Evolutionary conservation across 2,329 filamentous ascomycete genomes (phyloP), one percentile per base, ranked within the genome.

Genomic region (Sodiomyces alkalinus): DNA sequence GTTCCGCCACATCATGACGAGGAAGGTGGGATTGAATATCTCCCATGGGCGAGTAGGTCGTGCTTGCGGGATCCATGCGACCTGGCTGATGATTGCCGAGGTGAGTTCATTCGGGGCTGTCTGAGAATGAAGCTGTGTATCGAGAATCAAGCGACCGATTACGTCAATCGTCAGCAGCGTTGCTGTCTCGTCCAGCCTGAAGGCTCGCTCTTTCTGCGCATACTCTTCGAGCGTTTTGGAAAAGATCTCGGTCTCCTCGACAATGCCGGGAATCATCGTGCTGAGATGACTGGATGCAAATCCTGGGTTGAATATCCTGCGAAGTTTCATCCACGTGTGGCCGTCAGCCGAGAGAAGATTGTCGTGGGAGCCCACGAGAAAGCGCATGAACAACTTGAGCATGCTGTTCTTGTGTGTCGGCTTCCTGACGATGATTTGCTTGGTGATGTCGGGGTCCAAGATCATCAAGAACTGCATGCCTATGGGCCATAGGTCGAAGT

Each of bases 101-200:
- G n/a, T n/a, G n/a, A n/a, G n/a, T n/a, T n/a, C n/a, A n/a, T n/a
- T n/a, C n/a, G n/a, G 5, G 10, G 9, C 17, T 10, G 19, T 8
- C 8, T 17, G 15, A 21, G 26, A n/a, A 36, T 9, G 20, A n/a
- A 6, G 10, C 8, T 11, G 13, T 12, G 14, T 17, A n/a, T 25
- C 16, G 43, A 57, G 34, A 3, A 48, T 41, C 10, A 50, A 44
- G n/a, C 49, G 43, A n/a, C 41, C 41, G 26, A 57, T 60, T 16
- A 58, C 41, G 26, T 60, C 55, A 6, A 57, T 48, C 0, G 56
- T 52, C 11, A 59, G 35, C 28, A 52, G 50, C 5, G 44, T 52
- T 2, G 53, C 47, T 12, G 42, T 45, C 6, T 47, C 36, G 29
- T 57, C 45, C 5, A 60, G 39, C 6, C 38, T 30, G 18, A 52